These are phyloP conservation scores for Guillardia theta DNA, from an alignment of 78 protist genomes.

Conservation along the genomic window DNA sequence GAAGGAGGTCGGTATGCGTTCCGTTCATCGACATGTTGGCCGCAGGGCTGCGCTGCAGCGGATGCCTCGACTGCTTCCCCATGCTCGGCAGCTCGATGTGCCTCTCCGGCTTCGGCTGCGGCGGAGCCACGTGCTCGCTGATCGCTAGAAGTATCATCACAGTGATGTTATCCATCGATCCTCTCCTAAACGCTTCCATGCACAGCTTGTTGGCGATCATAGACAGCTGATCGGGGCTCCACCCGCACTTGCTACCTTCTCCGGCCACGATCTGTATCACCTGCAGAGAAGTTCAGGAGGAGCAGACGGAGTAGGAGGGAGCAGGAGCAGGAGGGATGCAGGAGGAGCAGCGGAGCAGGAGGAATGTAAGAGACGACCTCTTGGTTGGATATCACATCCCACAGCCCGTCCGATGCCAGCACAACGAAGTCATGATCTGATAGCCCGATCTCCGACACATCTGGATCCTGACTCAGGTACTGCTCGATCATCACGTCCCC, in stretches of 20 bases:
- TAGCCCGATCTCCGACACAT: neutral
- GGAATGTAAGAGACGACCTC: no score
- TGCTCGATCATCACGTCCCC: slow-evolving; percentile 40
- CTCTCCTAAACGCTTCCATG: neutral
- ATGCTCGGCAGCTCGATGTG: no score
- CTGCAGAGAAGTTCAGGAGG: neutral
- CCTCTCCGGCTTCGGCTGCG: no score
- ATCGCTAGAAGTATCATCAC: neutral
- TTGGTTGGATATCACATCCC: slow-evolving; percentile 87
- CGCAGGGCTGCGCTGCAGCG: no score
- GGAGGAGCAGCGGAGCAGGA: no score
- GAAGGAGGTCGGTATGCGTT: no score
- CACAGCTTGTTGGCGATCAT: slow-evolving; percentile 8
- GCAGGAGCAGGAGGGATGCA: no score
- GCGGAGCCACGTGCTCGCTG: neutral
- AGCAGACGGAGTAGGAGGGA: no score
- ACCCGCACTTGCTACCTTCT: neutral
- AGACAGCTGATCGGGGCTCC: neutral
- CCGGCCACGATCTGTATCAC: neutral
- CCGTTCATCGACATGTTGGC: no score
- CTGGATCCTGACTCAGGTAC: slow-evolving; percentile 35
- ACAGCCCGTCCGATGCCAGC: slow-evolving; percentile 91
- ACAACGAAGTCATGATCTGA: slow-evolving; percentile 59
- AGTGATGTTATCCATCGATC: slow-evolving; percentile 38
- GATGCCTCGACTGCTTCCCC: no score